These are phyloP conservation scores for Penicillium arizonense DNA, from an alignment of 495 filamentous ascomycete genomes.

Conservation along the genomic window DNA sequence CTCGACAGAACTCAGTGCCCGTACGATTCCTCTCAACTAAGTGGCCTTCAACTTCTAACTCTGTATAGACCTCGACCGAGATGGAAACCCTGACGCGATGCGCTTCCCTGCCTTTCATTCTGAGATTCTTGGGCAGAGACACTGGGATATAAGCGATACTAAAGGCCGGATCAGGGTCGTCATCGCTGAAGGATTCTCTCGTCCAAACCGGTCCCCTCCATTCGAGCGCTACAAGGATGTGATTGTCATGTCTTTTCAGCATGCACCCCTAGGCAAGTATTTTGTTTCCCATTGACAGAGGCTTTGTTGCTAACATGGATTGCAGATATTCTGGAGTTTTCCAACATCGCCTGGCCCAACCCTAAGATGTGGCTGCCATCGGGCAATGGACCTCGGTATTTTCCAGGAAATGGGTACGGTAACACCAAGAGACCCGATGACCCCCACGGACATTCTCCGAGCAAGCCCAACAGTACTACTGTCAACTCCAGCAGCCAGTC, in stretches of 20 bases:
- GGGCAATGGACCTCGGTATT: conserved; percentile 36
- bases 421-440: conserved; percentile 35
- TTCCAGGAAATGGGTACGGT: conserved; percentile 20
- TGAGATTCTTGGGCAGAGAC: conserved; percentile 66
- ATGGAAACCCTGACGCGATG: conserved; percentile 60
- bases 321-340: conserved; percentile 69
- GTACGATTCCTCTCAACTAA: conserved; percentile 12
- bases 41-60: neutral
- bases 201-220: conserved; percentile 43
- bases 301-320: conserved; percentile 8
- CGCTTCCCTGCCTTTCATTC: conserved; percentile 73
- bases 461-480: conserved; percentile 16
- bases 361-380: conserved; percentile 64
- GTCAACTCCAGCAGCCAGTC: conserved; percentile 14
- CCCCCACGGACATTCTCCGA: conserved; percentile 52
- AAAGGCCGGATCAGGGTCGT: conserved; percentile 75
- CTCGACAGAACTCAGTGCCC: conserved; percentile 21
- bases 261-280: conserved; percentile 71
- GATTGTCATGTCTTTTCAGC: conserved; percentile 80
- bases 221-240: conserved; percentile 73
- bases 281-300: neutral
- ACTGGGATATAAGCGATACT: conserved; percentile 71
- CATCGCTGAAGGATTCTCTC: conserved; percentile 69
- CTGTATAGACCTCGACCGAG: conserved; percentile 55
- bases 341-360: conserved; percentile 82